These are phyloP conservation scores for Cyberlindnera japonica DNA, from an alignment of 805 yeast genomes.

Conservation along the genomic window DNA sequence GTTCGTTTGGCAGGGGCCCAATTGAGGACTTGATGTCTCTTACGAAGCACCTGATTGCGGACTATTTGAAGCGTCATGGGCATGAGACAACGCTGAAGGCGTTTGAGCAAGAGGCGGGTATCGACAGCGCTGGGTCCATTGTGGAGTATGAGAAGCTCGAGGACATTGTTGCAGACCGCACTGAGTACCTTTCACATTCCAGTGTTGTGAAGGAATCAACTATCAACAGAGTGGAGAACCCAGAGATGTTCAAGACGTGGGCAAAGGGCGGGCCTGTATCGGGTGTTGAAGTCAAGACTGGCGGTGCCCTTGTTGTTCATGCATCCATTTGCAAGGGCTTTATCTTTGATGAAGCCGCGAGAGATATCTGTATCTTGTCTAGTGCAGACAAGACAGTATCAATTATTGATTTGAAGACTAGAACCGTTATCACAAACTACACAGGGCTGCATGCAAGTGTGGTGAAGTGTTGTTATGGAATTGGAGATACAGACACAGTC, in stretches of 20 bases:
- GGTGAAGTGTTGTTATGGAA: conserved; percentile 33
- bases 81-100: conserved; percentile 42
- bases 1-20: too few species aligned
- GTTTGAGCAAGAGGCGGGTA: conserved; percentile 34
- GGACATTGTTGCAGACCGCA: conserved; percentile 38
- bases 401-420: conserved; percentile 17
- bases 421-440: conserved; percentile 4
- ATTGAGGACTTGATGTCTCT: too few species aligned
- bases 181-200: conserved; percentile 27
- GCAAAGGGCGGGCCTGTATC: neutral
- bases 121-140: conserved; percentile 1
- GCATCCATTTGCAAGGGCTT: conserved; percentile 19
- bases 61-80: conserved; percentile 51
- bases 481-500: conserved; percentile 27
- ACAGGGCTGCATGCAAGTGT: conserved; percentile 25
- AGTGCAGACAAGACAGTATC: conserved; percentile 18
- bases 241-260: conserved; percentile 7
- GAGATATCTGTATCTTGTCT: conserved; percentile 15
- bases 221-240: conserved; percentile 10
- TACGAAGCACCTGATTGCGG: conserved; percentile 47
- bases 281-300: neutral
- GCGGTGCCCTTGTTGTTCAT: conserved; percentile 22
- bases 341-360: conserved; percentile 15
- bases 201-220: conserved; percentile 1
- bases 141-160: conserved; percentile 33